Percentiles rank a stretch among this genome's conserved stretches.
Conservation (phyloP, 768 basidiomycete genomes). For the Russula vinacea region DNA sequence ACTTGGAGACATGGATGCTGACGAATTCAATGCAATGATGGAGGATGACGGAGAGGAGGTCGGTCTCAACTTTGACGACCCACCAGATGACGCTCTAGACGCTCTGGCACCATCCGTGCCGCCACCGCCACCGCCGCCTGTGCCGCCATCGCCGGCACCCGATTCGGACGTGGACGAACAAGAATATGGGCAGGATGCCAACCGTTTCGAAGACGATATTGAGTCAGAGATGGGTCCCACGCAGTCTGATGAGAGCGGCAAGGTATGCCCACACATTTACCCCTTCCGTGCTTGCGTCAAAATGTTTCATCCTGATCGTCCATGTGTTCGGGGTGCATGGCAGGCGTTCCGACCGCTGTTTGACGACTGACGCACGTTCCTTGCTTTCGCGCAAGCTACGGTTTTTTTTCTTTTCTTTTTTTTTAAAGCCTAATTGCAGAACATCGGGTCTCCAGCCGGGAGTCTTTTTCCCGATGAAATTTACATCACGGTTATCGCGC, state of each 20-base stretch:
- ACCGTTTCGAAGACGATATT: conserved; percentile 23
- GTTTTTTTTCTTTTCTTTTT: not conserved
- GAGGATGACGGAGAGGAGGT: conserved; percentile 60
- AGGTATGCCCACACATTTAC: conserved; percentile 14
- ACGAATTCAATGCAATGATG: conserved; percentile 59
- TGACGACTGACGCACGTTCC: conserved; percentile 20
- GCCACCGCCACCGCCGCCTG: not conserved
- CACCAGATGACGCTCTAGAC: not conserved
- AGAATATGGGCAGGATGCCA: conserved; percentile 3
- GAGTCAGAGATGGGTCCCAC: conserved; percentile 28
- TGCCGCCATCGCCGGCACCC: not conserved
- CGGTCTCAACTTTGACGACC: conserved; percentile 23
- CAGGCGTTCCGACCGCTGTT: conserved; percentile 28
- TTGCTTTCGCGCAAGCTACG: not conserved
- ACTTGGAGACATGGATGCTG: conserved; percentile 60
- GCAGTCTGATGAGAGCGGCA: conserved; percentile 25
- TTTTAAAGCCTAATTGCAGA: not conserved
- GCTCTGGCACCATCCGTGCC: conserved; percentile 4
- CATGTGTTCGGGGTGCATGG: not conserved
- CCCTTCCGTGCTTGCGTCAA: not conserved
- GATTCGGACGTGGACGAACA: conserved; percentile 11
- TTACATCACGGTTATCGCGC: not conserved
- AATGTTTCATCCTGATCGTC: not conserved
- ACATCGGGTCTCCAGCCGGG: not conserved
- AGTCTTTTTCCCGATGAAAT: not conserved